Percentiles rank a stretch among this genome's conserved stretches.
Conservation (phyloP, 2,329 filamentous ascomycete genomes). For the Immersiporthe knoxdaviesiana region DNA sequence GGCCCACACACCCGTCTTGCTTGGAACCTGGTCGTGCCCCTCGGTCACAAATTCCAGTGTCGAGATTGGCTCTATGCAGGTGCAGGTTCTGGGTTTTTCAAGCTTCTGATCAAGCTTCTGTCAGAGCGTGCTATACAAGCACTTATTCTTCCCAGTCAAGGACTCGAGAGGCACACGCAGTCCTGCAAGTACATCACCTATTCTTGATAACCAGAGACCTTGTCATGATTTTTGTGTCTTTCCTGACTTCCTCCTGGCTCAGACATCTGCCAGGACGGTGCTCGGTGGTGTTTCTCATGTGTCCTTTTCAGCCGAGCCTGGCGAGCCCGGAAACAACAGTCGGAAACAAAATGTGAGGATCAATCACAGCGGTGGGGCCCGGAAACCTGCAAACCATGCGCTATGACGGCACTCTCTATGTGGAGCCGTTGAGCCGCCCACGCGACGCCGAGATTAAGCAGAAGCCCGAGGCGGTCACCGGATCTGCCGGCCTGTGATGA, state of each 20-base stretch:
- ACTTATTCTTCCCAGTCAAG: not conserved
- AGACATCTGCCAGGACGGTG: too few species aligned
- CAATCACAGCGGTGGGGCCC: not conserved
- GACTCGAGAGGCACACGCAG: not conserved
- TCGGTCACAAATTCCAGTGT: not conserved
- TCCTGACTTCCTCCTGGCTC: not conserved
- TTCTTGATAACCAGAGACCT: too few species aligned
- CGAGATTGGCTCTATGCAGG: not conserved
- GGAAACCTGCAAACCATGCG: conserved; percentile 9
- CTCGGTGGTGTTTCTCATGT: not conserved
- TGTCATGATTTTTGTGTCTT: not conserved
- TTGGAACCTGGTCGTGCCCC: not conserved
- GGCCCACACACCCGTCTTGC: not conserved
- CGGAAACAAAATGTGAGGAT: conserved; percentile 6
- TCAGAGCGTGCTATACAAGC: not conserved
- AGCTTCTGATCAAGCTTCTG: not conserved
- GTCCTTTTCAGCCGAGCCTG: not conserved
- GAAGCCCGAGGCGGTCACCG: not conserved
- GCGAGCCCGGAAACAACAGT: not conserved
- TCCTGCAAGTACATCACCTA: not conserved
- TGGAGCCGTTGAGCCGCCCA: conserved; percentile 6
- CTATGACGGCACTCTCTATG: conserved; percentile 12
- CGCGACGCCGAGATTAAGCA: conserved; percentile 4
- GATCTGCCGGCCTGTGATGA: not conserved
- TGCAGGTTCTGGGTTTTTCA: not conserved